Evolutionary conservation across 495 filamentous ascomycete genomes (phyloP).

Genomic region (Aspergillus nidulans): DNA sequence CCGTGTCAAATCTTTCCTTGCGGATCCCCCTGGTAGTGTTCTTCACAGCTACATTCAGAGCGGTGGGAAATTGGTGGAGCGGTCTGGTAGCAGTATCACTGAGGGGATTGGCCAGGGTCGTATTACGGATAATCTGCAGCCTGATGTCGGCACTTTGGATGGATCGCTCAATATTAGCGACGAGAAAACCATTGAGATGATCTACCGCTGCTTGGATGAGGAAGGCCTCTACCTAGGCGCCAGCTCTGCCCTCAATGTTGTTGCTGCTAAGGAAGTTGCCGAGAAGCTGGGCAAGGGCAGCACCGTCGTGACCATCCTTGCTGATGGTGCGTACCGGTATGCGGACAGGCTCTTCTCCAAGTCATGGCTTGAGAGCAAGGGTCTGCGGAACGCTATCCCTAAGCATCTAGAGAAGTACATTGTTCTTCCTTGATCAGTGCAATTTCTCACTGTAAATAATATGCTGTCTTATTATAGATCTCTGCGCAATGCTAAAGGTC

Average conservation of each 20-base stretch:
- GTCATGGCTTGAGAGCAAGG: conserved; percentile 85
- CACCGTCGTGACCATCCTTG: conserved; percentile 89
- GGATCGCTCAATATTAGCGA: conserved; percentile 83
- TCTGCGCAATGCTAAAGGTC: not conserved
- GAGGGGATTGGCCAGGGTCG: conserved; percentile 97
- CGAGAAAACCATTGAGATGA: conserved; percentile 95
- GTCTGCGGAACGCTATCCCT: conserved; percentile 76
- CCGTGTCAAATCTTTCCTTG: conserved; percentile 81
- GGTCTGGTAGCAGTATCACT: conserved; percentile 86
- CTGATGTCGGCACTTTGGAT: conserved; percentile 79
- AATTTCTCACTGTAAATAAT: not conserved
- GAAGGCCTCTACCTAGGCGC: conserved; percentile 96
- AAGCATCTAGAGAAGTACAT: conserved; percentile 86
- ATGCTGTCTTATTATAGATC: conserved; percentile 2
- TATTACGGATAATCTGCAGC: conserved; percentile 88
- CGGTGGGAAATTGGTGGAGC: conserved; percentile 74
- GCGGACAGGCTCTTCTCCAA: conserved; percentile 87
- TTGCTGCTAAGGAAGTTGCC: conserved; percentile 89
- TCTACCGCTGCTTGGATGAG: conserved; percentile 94
- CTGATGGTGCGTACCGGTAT: conserved; percentile 94
- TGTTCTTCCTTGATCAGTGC: conserved; percentile 55
- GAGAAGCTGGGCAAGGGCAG: conserved; percentile 84
- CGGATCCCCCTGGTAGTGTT: conserved; percentile 89
- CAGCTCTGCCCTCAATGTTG: conserved; percentile 88
- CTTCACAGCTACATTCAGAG: conserved; percentile 87